Conservation (phyloP, 345 rosid genomes). For the Gossypium ekmanianum region DNA sequence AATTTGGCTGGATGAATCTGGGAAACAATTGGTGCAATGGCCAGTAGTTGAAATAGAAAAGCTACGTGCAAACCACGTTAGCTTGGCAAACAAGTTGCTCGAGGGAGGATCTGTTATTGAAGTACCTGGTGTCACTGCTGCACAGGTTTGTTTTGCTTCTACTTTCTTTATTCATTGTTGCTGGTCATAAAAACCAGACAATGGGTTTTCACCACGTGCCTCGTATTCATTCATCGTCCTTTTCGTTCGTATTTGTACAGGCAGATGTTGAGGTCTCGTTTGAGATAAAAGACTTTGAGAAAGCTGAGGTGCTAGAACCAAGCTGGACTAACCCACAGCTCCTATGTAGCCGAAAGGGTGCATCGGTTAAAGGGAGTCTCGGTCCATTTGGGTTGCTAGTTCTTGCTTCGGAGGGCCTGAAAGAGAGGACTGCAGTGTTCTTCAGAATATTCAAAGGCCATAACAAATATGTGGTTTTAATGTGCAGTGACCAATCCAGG, state of each 20-base stretch:
- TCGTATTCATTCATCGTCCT: not conserved
- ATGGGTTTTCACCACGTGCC: not conserved
- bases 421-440: conserved; percentile 61
- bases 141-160: conserved; percentile 29
- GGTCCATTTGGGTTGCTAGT: conserved; percentile 70
- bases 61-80: conserved; percentile 29
- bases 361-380: conserved; percentile 34
- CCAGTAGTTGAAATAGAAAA: conserved; percentile 53
- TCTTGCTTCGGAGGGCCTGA: conserved; percentile 41
- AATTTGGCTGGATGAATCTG: conserved; percentile 41
- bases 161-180: not conserved
- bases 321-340: conserved; percentile 50
- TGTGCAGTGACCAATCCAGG: conserved; percentile 78
- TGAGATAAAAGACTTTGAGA: conserved; percentile 34
- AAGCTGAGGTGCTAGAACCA: conserved; percentile 50
- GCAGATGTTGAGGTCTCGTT: conserved; percentile 65
- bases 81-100: conserved; percentile 24
- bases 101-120: conserved; percentile 31
- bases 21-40: conserved; percentile 63
- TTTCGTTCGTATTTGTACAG: conserved; percentile 20
- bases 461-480: conserved; percentile 39
- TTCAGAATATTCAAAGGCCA: conserved; percentile 50
- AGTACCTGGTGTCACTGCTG: conserved; percentile 48
- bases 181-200: not conserved
- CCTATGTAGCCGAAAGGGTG: conserved; percentile 47